These are phyloP conservation scores for Cucumis cinereus DNA, from an alignment of 306 rosid species.

Conservation along the genomic window DNA sequence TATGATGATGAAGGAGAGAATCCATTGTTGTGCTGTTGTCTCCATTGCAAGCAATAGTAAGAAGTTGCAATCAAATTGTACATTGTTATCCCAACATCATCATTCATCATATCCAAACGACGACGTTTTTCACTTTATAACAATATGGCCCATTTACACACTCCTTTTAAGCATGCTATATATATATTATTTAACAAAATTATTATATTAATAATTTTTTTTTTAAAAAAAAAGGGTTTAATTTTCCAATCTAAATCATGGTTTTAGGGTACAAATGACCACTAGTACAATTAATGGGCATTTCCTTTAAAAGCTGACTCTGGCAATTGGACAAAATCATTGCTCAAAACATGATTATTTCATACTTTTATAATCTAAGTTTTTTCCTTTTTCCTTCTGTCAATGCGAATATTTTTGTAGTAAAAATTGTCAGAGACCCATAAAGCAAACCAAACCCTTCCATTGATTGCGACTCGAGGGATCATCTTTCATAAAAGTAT, in stretches of 20 bases:
- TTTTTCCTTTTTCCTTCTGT: slow-evolving; percentile 6
- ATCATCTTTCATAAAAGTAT: no score
- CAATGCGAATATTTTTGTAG: slow-evolving; percentile 2
- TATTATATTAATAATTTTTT: neutral
- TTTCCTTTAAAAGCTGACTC: slow-evolving; percentile 20
- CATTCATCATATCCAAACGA: slow-evolving; percentile 26
- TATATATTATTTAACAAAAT: neutral
- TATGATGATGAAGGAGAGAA: slow-evolving; percentile 15
- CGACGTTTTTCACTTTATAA: slow-evolving; percentile 7
- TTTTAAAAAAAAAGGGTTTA: no score
- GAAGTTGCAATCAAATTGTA: slow-evolving; percentile 21
- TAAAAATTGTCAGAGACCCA: neutral
- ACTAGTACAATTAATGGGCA: slow-evolving; percentile 4
- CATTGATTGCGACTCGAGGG: slow-evolving; percentile 1
- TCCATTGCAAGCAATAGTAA: slow-evolving; percentile 24
- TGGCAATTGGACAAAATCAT: slow-evolving; percentile 34
- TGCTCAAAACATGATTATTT: slow-evolving; percentile 24
- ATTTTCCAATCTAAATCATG: slow-evolving; percentile 11
- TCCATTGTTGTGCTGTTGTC: slow-evolving; percentile 21
- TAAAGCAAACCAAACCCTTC: neutral
- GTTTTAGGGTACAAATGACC: neutral
- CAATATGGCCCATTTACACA: slow-evolving; percentile 29
- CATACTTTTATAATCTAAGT: slow-evolving; percentile 15
- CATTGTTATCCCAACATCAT: slow-evolving; percentile 37
- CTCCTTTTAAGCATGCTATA: slow-evolving; percentile 17